These are phyloP conservation scores for Centrapalus pauciflorus DNA, from an alignment of 129 eudicot species.

Conservation along the genomic window DNA sequence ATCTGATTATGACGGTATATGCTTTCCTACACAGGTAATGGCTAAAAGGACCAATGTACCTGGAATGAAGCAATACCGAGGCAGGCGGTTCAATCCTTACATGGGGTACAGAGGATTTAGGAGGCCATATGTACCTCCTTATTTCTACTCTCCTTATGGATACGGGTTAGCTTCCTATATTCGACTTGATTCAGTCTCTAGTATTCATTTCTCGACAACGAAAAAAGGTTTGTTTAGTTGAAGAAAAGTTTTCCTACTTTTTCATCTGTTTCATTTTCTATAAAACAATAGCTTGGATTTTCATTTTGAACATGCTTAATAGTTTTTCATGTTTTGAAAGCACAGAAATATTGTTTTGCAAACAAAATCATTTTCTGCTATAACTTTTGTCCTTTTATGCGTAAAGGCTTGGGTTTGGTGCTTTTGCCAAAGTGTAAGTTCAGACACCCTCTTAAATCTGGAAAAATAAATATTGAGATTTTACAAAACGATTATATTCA, in stretches of 20 bases:
- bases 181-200: not conserved
- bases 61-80: constrained; percentile 88
- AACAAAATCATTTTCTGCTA: too few relatives aligned
- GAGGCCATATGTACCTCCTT: constrained; percentile 77
- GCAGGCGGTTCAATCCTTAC: constrained; percentile 71
- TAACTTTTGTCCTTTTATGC: too few relatives aligned
- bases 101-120: constrained; percentile 49
- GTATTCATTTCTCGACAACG: not conserved
- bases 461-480: too few relatives aligned
- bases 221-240: not conserved
- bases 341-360: too few relatives aligned
- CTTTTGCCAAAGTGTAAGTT: too few relatives aligned
- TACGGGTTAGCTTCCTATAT: constrained; percentile 51
- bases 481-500: too few relatives aligned
- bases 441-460: too few relatives aligned
- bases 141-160: constrained; percentile 76
- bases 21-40: constrained; percentile 45
- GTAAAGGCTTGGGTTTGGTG: too few relatives aligned
- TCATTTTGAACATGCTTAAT: too few relatives aligned
- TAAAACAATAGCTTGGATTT: too few relatives aligned
- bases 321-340: too few relatives aligned
- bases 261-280: too few relatives aligned
- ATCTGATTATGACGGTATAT: not conserved
- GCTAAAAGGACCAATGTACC: constrained; percentile 94
- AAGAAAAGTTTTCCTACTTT: not conserved